These are phyloP conservation scores for Cadophora malorum DNA, from an alignment of 2,329 filamentous ascomycete genomes.

Conservation along the genomic window DNA sequence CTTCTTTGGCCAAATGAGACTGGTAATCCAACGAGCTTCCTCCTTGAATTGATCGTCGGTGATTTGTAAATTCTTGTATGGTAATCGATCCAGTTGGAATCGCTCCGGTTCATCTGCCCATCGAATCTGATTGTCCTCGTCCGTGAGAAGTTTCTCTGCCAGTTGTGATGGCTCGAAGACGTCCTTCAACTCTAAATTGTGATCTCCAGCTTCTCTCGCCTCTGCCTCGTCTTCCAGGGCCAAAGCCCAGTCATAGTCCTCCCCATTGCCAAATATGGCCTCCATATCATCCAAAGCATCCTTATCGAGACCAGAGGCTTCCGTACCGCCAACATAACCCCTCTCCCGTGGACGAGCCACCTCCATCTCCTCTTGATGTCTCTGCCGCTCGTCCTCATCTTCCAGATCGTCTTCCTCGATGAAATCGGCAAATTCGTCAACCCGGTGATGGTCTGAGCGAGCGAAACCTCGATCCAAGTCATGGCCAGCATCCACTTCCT, in stretches of 20 bases:
- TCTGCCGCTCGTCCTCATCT: constrained; percentile 79
- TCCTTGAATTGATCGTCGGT: constrained; percentile 87
- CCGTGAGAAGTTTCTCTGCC: constrained; percentile 91
- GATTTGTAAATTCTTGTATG: constrained; percentile 83
- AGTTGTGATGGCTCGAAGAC: constrained; percentile 98
- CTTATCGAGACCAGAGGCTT: constrained; percentile 86
- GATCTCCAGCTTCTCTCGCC: constrained; percentile 77
- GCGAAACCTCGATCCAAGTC: constrained; percentile 48
- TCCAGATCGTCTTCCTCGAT: constrained; percentile 96
- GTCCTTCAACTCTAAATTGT: constrained; percentile 91
- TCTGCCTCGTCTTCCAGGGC: constrained; percentile 88
- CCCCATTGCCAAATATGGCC: constrained; percentile 92
- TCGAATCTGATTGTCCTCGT: constrained; percentile 92
- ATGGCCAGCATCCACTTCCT: constrained; percentile 71
- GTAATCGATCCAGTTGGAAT: constrained; percentile 88
- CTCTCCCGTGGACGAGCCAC: constrained; percentile 81
- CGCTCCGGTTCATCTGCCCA: constrained; percentile 90
- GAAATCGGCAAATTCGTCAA: constrained; percentile 91
- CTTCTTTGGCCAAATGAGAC: constrained; percentile 89
- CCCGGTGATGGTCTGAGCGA: constrained; percentile 58
- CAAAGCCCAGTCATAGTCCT: constrained; percentile 94
- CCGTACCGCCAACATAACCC: constrained; percentile 72
- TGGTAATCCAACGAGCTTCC: constrained; percentile 90
- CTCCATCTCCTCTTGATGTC: constrained; percentile 83
- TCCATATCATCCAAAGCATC: constrained; percentile 95